A percentile compares a stretch with the other conserved stretches of the same genome.
Conservation (phyloP, 2,329 filamentous ascomycete genomes). For the Colletotrichum spinosum region DNA sequence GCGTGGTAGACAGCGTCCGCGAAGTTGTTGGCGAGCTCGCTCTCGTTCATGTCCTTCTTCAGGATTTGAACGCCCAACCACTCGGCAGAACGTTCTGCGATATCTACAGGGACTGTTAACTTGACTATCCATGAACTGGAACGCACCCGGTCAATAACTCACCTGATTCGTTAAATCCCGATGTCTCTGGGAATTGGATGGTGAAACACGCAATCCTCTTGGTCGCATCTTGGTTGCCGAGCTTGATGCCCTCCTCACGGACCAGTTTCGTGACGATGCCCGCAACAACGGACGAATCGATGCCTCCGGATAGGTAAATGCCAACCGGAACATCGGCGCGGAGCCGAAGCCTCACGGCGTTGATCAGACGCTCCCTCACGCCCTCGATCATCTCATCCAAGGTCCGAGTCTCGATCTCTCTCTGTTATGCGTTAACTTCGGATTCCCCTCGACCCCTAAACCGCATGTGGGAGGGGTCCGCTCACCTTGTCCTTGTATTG, state of each 20-base stretch:
- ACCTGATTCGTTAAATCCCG: constrained; percentile 62
- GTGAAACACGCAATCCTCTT: constrained; percentile 55
- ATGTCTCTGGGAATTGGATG: constrained; percentile 61
- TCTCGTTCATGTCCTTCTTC: constrained; percentile 44
- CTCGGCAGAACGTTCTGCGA: constrained; percentile 48
- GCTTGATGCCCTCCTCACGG: constrained; percentile 54
- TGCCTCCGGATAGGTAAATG: constrained; percentile 67
- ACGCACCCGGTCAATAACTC: neutral
- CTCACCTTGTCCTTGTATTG: constrained; percentile 63
- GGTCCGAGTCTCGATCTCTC: constrained; percentile 52
- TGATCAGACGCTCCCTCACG: constrained; percentile 61
- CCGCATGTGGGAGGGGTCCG: neutral
- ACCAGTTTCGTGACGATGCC: constrained; percentile 66
- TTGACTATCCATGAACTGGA: too few species aligned
- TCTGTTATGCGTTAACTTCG: constrained; percentile 35
- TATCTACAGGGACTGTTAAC: constrained; percentile 30
- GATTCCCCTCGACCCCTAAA: neutral
- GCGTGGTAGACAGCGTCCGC: constrained; percentile 45
- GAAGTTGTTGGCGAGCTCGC: constrained; percentile 45
- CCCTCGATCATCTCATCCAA: constrained; percentile 62
- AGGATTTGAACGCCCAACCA: constrained; percentile 46
- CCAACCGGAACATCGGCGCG: constrained; percentile 69
- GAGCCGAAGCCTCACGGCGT: constrained; percentile 63
- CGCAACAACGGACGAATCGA: constrained; percentile 68
- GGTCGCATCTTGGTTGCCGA: constrained; percentile 53